Conservation (phyloP, 2,329 filamentous ascomycete species). For the Pyricularia grisea region DNA sequence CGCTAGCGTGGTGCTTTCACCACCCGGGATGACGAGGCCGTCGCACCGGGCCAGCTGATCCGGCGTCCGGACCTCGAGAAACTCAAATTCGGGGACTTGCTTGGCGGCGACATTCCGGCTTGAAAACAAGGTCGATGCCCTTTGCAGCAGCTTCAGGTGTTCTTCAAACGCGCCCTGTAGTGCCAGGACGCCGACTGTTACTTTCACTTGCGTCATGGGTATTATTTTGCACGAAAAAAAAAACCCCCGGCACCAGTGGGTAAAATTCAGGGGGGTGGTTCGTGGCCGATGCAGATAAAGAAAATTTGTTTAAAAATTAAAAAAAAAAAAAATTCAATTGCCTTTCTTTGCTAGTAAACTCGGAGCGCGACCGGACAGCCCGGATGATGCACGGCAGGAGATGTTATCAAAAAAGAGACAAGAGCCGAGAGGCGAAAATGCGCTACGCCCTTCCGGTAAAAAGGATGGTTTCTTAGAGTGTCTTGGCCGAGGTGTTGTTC, state of each 20-base stretch:
- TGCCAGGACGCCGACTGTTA: conserved; percentile 55
- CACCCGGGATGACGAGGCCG: conserved; percentile 82
- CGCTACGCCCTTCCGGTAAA: neutral
- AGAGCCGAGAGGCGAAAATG: neutral
- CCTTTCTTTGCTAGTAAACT: neutral
- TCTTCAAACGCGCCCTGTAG: conserved; percentile 92
- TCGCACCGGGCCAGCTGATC: conserved; percentile 64
- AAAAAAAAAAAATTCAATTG: no score
- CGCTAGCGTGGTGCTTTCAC: conserved; percentile 90
- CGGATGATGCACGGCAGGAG: neutral
- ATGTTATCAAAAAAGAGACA: neutral
- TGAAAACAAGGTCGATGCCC: conserved; percentile 34
- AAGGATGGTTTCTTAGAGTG: neutral
- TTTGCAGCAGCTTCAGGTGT: conserved; percentile 67
- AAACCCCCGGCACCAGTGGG: neutral
- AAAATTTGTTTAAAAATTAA: neutral
- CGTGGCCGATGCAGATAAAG: neutral
- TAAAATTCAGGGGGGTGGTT: neutral
- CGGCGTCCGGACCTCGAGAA: conserved; percentile 72
- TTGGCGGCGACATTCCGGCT: conserved; percentile 21
- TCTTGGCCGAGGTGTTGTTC: neutral
- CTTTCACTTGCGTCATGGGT: conserved; percentile 4
- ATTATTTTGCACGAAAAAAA: neutral
- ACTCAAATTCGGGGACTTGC: conserved; percentile 36
- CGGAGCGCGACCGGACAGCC: neutral